Evolutionary conservation across 371 early-diverging fungal species (phyloP), one percentile per base, ranked within the genome.

Genomic region (Dichotomocladium elegans): DNA sequence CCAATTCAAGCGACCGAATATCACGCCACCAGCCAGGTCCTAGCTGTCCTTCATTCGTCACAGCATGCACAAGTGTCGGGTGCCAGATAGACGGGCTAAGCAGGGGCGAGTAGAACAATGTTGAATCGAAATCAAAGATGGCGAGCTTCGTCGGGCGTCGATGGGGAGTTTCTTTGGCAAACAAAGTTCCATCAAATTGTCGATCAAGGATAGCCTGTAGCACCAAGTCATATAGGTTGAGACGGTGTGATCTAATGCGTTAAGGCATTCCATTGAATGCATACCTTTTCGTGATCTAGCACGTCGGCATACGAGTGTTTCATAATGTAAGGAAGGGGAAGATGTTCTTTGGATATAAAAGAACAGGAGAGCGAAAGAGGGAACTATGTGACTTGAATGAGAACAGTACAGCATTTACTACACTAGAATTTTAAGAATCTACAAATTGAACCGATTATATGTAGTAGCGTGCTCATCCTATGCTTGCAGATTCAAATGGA

Each of bases 51-150:
- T 82, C 74, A 10, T 67, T 58, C n/a, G 76, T 81, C 11, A 88
- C 57, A 27, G 68, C 55, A 21, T 79, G 82, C 9, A 67, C 55
- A 2, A 89, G 64, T 10, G 58, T 57, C 1, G 56, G 35, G 40
- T 87, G 78, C 94, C 94, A 95, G 30, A 95, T 64, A 0, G 72
- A 66, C 0, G 83, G 79, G 53, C 90, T 93, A 21, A 94, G 85
- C 4, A 81, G 45, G 3, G 95, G 94, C 5, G 94, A 91, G 7
- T 81, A 79, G 65, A 93, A 93, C 15, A 94, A 70, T 0, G 95
- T 94, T 28, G 90, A 88, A 69, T 94, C 94, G 77, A 94, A 93
- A 55, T 95, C 94, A 65, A 90, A 91, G 26, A 92, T 74, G 27
- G 53, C 70, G 4, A 76, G 40, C 11, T 52, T 57, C 7, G 54